Evolutionary conservation across 139 green algal genomes (phyloP).

Genomic region (Desmodesmus armatus): DNA sequence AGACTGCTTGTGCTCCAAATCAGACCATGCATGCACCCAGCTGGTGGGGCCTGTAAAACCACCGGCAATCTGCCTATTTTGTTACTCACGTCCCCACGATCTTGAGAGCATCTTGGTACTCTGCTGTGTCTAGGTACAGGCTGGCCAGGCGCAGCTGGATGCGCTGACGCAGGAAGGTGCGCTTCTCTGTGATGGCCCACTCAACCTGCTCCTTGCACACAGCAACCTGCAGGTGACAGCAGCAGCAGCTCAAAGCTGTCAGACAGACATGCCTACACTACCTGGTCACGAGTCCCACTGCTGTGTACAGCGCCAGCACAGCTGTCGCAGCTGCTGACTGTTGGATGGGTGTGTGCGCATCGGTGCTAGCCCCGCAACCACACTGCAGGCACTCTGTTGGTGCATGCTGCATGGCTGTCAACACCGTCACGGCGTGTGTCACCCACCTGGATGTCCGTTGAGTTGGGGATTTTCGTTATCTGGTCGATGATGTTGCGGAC

Average conservation of each 20-base stretch:
- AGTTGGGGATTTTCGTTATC: conserved; percentile 90
- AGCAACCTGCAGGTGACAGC: conserved; percentile 84
- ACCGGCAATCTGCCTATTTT: too few species aligned
- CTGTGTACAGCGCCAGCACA: not conserved
- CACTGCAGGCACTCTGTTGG: too few species aligned
- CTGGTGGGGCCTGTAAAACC: too few species aligned
- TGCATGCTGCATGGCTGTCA: too few species aligned
- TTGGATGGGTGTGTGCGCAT: not conserved
- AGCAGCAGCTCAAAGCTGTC: not conserved
- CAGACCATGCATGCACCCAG: too few species aligned
- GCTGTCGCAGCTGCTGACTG: too few species aligned
- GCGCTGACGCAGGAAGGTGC: conserved; percentile 96
- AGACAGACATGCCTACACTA: not conserved
- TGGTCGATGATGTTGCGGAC: conserved; percentile 95
- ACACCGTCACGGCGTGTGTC: not conserved
- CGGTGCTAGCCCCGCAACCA: not conserved
- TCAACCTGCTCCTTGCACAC: conserved; percentile 96
- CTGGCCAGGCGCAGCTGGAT: conserved; percentile 93
- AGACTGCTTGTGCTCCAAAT: too few species aligned
- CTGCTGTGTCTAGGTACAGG: conserved; percentile 84
- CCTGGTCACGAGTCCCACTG: too few species aligned
- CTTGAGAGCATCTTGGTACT: conserved; percentile 83
- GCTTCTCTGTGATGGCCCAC: conserved; percentile 95
- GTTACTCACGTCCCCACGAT: conserved; percentile 79
- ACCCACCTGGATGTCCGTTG: conserved; percentile 87